Conservation (phyloP, 2,329 filamentous ascomycete genomes). For the Ampelomyces quisqualis region DNA sequence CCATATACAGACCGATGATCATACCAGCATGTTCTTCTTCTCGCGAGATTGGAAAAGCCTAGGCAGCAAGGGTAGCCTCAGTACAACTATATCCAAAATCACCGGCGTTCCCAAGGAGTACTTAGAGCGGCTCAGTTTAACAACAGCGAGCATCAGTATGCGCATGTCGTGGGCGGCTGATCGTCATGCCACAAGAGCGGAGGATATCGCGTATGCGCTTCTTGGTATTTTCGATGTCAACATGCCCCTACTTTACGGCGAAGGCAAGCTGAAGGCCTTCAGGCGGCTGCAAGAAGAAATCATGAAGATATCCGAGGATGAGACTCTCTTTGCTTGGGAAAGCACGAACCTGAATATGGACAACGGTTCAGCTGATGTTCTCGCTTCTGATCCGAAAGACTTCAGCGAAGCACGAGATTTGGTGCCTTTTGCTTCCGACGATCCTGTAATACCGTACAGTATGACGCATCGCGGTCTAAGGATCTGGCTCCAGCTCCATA, state of each 20-base stretch:
- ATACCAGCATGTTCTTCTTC: slow-evolving; percentile 13
- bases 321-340: slow-evolving; percentile 23
- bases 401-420: slow-evolving; percentile 10
- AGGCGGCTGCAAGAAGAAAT: slow-evolving; percentile 26
- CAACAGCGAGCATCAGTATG: slow-evolving; percentile 14
- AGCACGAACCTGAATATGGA: slow-evolving; percentile 1
- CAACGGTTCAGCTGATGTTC: slow-evolving; percentile 5
- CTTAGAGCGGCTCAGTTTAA: slow-evolving; percentile 4
- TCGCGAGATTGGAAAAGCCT: slow-evolving; percentile 8
- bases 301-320: slow-evolving; percentile 21
- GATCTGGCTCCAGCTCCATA: slow-evolving; percentile 9
- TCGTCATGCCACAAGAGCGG: slow-evolving; percentile 16
- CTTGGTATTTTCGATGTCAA: slow-evolving; percentile 25
- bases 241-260: slow-evolving; percentile 21
- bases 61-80: slow-evolving; percentile 4
- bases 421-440: slow-evolving; percentile 11
- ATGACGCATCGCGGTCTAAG: slow-evolving; percentile 18
- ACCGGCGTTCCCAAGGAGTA: slow-evolving; percentile 10
- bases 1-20: not conserved
- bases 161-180: slow-evolving; percentile 24
- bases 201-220: slow-evolving; percentile 26
- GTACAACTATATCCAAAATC: not conserved
- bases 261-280: slow-evolving; percentile 19
- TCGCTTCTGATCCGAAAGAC: slow-evolving; percentile 13
- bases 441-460: slow-evolving; percentile 7